A percentile compares a stretch with the other conserved stretches of the same genome.
phyloP scores from a whole-genome alignment of 169 alveolate genomes.

The Neospora caninum region DNA sequence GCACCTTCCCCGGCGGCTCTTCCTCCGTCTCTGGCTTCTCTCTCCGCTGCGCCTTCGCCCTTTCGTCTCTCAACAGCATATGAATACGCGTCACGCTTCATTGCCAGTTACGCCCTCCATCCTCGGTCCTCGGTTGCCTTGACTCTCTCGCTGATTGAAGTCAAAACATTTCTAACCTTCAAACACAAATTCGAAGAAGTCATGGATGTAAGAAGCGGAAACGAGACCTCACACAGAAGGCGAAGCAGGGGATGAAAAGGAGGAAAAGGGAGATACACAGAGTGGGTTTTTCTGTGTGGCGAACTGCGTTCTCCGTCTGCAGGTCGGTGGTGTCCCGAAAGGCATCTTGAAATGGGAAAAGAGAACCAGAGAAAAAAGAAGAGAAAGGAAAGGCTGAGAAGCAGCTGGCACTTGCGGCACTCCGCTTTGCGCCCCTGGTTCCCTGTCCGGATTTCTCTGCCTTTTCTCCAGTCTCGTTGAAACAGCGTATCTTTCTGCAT shows the following conservation, averaged over 20 bases:
- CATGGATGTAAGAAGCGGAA: constrained; percentile 52
- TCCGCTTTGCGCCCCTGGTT: too few relatives aligned
- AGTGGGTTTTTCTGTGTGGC: too few relatives aligned
- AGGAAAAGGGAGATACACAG: background rate
- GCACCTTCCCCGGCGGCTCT: background rate
- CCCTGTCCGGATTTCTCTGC: too few relatives aligned
- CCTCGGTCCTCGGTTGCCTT: constrained; percentile 72
- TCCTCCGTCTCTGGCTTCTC: background rate
- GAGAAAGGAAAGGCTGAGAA: too few relatives aligned
- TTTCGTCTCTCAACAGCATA: constrained; percentile 70
- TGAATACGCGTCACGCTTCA: constrained; percentile 72
- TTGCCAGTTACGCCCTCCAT: constrained; percentile 68
- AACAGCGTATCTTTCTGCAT: too few relatives aligned
- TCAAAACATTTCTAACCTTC: constrained; percentile 68
- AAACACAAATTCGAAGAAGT: constrained; percentile 71
- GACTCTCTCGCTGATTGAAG: constrained; percentile 73
- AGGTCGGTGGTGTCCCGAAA: too few relatives aligned
- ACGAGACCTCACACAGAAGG: background rate
- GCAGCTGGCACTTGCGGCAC: too few relatives aligned
- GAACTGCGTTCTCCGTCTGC: too few relatives aligned
- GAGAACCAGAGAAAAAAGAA: too few relatives aligned
- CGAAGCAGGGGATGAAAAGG: background rate
- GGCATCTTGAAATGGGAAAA: too few relatives aligned
- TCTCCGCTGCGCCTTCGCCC: background rate
- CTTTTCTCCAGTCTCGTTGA: too few relatives aligned